Conservation (phyloP, 441 rosid species). For the Pelargonium citronellum region DNA sequence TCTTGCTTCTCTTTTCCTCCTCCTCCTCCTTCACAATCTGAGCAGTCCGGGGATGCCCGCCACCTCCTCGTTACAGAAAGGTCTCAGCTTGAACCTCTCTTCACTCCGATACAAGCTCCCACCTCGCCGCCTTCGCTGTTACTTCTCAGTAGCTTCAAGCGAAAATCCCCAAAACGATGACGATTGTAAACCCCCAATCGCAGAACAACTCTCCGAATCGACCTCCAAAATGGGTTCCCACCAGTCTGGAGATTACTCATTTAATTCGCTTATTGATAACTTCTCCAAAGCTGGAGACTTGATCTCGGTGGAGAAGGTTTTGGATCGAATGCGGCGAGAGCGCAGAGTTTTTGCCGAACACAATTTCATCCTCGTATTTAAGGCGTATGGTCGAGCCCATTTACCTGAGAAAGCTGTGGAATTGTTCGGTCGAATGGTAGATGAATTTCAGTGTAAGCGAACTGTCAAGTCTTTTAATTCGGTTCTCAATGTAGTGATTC, state of each 20-base stretch:
- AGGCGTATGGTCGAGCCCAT: slow-evolving; percentile 70
- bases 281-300: slow-evolving; percentile 57
- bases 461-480: slow-evolving; percentile 55
- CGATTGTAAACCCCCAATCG: slow-evolving; percentile 37
- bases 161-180: slow-evolving; percentile 3
- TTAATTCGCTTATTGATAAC: slow-evolving; percentile 53
- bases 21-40: not conserved
- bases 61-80: not conserved
- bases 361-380: slow-evolving; percentile 53
- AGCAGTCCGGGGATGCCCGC: not conserved
- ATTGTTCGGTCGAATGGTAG: slow-evolving; percentile 57
- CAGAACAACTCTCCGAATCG: slow-evolving; percentile 45
- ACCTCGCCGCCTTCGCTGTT: not conserved
- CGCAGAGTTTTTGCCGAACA: slow-evolving; percentile 52
- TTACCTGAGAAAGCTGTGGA: slow-evolving; percentile 57
- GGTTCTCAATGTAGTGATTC: slow-evolving; percentile 59
- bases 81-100: not conserved
- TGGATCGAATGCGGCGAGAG: slow-evolving; percentile 55
- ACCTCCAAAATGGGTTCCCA: slow-evolving; percentile 61
- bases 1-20: not conserved
- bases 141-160: not conserved
- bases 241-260: slow-evolving; percentile 66
- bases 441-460: slow-evolving; percentile 33
- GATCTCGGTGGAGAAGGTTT: slow-evolving; percentile 44
- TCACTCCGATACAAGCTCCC: not conserved